phyloP scores from a whole-genome alignment of 129 eudicot species.

The Pseudognaphalium luteoalbum region DNA sequence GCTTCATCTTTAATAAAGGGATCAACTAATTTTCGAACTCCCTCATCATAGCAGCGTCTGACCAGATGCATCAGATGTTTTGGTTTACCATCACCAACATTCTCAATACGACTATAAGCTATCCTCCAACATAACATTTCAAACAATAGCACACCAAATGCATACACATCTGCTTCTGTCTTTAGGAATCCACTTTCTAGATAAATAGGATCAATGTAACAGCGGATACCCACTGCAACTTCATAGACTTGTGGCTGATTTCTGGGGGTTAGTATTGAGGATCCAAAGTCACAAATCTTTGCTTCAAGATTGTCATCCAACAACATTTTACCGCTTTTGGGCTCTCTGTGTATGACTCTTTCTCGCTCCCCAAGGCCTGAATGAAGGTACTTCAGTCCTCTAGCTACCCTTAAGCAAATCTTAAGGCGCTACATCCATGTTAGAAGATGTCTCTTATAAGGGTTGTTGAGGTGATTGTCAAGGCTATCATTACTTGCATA shows the following conservation, averaged over 20 bases:
- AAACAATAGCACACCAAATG: not conserved
- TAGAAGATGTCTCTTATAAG: not conserved
- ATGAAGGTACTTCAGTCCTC: slow-evolving; percentile 8
- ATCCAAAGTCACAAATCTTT: not conserved
- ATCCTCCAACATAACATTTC: no score
- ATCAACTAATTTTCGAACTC: not conserved
- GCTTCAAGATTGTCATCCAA: not conserved
- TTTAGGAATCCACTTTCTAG: not conserved
- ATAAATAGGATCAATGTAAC: not conserved
- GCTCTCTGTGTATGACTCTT: not conserved
- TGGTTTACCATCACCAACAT: not conserved
- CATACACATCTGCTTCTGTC: not conserved
- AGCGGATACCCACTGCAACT: not conserved
- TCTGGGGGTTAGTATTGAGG: not conserved
- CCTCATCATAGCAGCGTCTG: not conserved
- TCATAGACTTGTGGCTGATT: not conserved
- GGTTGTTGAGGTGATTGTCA: not conserved
- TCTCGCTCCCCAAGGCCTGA: not conserved
- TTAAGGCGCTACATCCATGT: not conserved
- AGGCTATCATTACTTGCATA: slow-evolving; percentile 2
- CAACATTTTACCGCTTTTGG: not conserved
- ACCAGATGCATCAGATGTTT: not conserved
- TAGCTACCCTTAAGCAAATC: slow-evolving; percentile 8
- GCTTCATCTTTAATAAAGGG: not conserved
- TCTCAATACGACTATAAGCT: no score